Evolutionary conservation across 192 early-diverging fungal genomes (phyloP), one percentile per base, ranked within the genome.

Genomic region (Lunasporangiospora selenospora): DNA sequence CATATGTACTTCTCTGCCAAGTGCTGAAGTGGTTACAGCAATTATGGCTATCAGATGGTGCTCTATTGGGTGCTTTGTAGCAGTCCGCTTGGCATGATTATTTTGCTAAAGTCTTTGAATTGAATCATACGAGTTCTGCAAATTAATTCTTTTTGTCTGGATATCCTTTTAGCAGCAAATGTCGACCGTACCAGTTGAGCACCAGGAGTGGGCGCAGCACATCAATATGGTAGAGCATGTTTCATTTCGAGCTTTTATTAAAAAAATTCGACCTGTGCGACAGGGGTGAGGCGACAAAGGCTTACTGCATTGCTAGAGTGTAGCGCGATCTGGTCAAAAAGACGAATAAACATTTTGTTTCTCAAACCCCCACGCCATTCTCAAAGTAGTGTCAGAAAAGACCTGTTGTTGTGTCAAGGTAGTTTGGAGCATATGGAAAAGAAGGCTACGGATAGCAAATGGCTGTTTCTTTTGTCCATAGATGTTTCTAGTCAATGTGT

Each of bases 21-120:
- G 61, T 34, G 34, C 12, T 4, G 61, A 53, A 53, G 61, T 53
- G 61, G 51, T 27, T 53, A 46, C 51, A 34, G 31, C 61, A 63
- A 53, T 63, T 38, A 34, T 63, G 47, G 61, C 47, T 51, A 53
- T 54, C 59, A 62, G 59, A 62, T 46, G 59, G 59, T n/a, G 41
- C 40, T 44, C 59, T 62, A n/a, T 62, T 52, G 59, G 47, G 58
- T 48, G 58, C 27, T 30, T 52, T 62, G 47, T 44, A 62, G 19
- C 59, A 52, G 45, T 62, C 40, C 52, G 59, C 45, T 60, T 62
- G 59, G 44, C 59, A 52, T 52, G 59, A 62, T 13, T 47, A 38
- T 16, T 44, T 23, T 29, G 30, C 33, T 21, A 27, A 36, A 59
- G 11, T 47, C 44, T 39, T 39, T 47, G 21, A 49, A n/a, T 24